phyloP scores from a whole-genome alignment of 208 protist species.

The Wallacemonas sp. region DNA sequence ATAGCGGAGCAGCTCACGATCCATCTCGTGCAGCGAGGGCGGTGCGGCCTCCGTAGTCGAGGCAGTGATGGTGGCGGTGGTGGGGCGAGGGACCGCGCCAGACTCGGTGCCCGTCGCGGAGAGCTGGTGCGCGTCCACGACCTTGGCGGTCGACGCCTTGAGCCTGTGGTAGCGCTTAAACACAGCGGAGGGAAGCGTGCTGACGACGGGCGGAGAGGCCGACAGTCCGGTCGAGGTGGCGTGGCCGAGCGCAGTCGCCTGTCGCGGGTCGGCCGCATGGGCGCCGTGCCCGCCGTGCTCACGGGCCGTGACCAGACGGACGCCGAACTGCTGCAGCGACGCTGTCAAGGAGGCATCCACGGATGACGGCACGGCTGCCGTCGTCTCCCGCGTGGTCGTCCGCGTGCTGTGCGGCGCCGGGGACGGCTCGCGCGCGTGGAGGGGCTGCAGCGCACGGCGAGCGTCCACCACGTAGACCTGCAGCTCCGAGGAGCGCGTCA shows the following conservation, averaged over 20 bases:
- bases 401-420: slow-evolving; percentile 18
- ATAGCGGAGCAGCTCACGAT: slow-evolving; percentile 34
- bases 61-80: too few relatives aligned
- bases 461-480: slow-evolving; percentile 1
- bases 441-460: neutral
- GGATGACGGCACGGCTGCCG: neutral
- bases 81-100: too few relatives aligned
- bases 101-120: too few relatives aligned
- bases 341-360: neutral
- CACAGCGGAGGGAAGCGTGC: neutral
- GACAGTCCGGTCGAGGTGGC: neutral
- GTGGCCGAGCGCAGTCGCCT: neutral
- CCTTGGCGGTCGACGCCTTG: neutral
- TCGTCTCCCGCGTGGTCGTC: slow-evolving; percentile 2
- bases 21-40: slow-evolving; percentile 32
- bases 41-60: too few relatives aligned
- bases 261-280: too few relatives aligned
- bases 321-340: neutral
- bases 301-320: too few relatives aligned
- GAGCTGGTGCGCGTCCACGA: neutral
- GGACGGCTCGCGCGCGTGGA: neutral
- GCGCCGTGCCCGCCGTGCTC: too few relatives aligned
- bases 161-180: slow-evolving; percentile 28
- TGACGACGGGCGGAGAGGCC: slow-evolving; percentile 7
- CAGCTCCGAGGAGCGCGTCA: slow-evolving; percentile 7